A percentile compares a stretch with the other conserved stretches of the same genome.
These are phyloP conservation scores for Cantharellus cinnabarinus DNA, from an alignment of 768 basidiomycete species.

Conservation along the genomic window DNA sequence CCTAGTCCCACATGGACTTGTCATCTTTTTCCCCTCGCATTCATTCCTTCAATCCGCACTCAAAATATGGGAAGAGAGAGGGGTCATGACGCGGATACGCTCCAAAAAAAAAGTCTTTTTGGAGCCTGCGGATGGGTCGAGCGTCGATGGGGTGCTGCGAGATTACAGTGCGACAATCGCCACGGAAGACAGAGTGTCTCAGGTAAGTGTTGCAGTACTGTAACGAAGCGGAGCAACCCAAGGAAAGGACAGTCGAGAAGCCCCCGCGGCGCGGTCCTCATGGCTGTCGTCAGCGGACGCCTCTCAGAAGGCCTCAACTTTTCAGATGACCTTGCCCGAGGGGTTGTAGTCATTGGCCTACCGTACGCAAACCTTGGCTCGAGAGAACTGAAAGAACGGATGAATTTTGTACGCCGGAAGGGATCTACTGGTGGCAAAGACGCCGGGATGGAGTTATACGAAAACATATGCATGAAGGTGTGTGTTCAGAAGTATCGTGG, in stretches of 20 bases:
- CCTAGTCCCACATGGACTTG: constrained; percentile 49
- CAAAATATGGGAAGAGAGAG: constrained; percentile 40
- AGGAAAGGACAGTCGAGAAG: constrained; percentile 6
- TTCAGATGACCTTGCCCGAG: constrained; percentile 49
- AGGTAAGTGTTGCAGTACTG: no score
- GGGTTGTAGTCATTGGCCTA: constrained; percentile 71
- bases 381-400: constrained; percentile 72
- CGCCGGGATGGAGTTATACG: constrained; percentile 67
- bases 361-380: constrained; percentile 89
- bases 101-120: constrained; percentile 82
- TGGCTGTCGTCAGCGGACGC: constrained; percentile 93
- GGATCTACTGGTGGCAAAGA: constrained; percentile 29
- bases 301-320: constrained; percentile 78
- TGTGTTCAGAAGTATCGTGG: constrained; percentile 10
- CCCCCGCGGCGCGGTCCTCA: constrained; percentile 49
- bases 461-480: constrained; percentile 70
- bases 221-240: no score
- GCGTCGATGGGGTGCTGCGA: constrained; percentile 54
- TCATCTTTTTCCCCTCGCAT: constrained; percentile 91
- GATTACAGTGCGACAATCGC: constrained; percentile 32
- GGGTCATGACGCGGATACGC: constrained; percentile 38
- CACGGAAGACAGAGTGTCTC: no score
- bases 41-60: constrained; percentile 52
- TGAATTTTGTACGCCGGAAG: constrained; percentile 59
- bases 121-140: constrained; percentile 46